A percentile compares a stretch with the other conserved stretches of the same genome.
These are phyloP conservation scores for Solanum commersonii DNA, from an alignment of 257 asterid genomes.

Conservation along the genomic window DNA sequence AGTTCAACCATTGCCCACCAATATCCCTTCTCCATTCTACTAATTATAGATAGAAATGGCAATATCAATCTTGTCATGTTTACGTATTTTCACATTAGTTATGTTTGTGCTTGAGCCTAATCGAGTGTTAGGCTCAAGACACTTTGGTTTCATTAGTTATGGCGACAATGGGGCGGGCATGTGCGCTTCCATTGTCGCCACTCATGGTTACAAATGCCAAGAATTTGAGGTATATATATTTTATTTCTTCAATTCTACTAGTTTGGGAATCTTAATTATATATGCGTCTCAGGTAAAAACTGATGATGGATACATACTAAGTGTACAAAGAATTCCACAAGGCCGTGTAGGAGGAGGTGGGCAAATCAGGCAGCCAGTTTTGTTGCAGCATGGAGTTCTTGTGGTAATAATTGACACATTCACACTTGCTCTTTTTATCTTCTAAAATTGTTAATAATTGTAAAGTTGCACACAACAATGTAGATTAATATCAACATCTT, in stretches of 20 bases:
- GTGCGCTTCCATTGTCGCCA: constrained; percentile 7
- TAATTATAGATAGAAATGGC: constrained; percentile 16
- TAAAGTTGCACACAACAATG: no score
- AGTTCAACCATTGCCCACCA: not conserved
- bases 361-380: constrained; percentile 14
- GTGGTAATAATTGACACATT: constrained; percentile 44
- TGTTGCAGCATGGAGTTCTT: constrained; percentile 40
- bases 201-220: constrained; percentile 29
- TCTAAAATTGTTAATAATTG: not conserved
- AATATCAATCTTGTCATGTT: not conserved
- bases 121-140: constrained; percentile 17
- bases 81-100: constrained; percentile 5
- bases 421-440: not conserved
- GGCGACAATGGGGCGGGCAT: not conserved
- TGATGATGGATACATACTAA: constrained; percentile 58
- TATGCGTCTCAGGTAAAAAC: constrained; percentile 45
- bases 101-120: constrained; percentile 5
- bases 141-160: not conserved
- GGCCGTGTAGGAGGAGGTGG: constrained; percentile 24
- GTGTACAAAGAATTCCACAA: constrained; percentile 49
- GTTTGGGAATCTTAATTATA: not conserved
- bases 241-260: not conserved
- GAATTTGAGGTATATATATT: constrained; percentile 9
- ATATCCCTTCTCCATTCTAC: not conserved
- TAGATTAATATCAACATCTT: no score